Evolutionary conservation across 257 asterid genomes (phyloP), one percentile per base, ranked within the genome.

Genomic region (Capsicum rhomboideum): DNA sequence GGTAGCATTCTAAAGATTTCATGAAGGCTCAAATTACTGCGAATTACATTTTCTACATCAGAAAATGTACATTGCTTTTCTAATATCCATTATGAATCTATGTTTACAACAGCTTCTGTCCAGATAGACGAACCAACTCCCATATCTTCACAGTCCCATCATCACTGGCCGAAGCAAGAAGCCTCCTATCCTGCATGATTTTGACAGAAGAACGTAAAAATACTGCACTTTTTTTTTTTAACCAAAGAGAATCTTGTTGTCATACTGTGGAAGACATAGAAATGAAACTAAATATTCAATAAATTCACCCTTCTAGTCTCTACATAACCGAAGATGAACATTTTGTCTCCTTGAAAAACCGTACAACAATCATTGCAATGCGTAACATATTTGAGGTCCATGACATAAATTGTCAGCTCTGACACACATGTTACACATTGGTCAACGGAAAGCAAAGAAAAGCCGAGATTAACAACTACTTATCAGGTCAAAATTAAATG

Each of bases 131-230:
- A 74, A 80, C 88, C 75, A 94, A 67, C 66, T 94, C 93, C 99
- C 99, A 96, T 90, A 96, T 92, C 94, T 92, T 96, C 84, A 96
- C 75, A 13, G 92, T 92, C 82, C 98, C 99, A 84, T 96, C 99
- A 74, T 96, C 98, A 85, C 99, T 92, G 17, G 92, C 98, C 61
- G 98, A 94, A 79, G 99, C 98, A 66, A 96, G 97, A 26, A 84
- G 87, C 84, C 82, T 79, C 46, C 84, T 88, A 28, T 88, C 97
- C 99, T 93, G 92, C 42, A 79, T 78, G n/a, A 81, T 88, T 83
- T 20, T 28, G 29, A 34, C 82, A 71, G 31, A 72, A 77, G 79
- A n/a, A 55, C 18, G 29, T 13, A 28, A 86, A n/a, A 28, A 29
- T 13, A 13, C 9, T 1, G 63, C 37, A 44, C 28, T 29, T 54